A percentile compares a stretch with the other conserved stretches of the same genome.
Conservation (phyloP, 805 yeast species). For the Sugiyamaella smithiae region DNA sequence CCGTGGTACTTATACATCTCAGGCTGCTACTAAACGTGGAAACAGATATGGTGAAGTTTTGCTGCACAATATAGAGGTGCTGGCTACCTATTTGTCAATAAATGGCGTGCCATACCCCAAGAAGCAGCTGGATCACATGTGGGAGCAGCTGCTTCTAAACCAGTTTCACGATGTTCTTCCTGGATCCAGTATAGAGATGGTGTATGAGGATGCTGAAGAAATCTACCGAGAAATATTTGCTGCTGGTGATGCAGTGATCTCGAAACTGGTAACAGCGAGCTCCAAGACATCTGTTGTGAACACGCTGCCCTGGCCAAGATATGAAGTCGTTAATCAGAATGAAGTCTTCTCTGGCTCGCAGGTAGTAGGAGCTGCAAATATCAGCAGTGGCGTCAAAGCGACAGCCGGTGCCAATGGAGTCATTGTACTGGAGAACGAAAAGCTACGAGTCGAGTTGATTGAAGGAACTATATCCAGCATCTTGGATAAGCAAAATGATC, state of each 20-base stretch:
- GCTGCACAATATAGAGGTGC: conserved; percentile 79
- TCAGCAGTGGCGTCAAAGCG: conserved; percentile 43
- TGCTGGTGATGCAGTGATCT: conserved; percentile 50
- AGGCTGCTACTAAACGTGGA: conserved; percentile 76
- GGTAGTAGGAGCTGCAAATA: conserved; percentile 6
- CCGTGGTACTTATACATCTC: conserved; percentile 95
- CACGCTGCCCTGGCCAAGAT: conserved; percentile 64
- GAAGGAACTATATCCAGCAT: conserved; percentile 40
- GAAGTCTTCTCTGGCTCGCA: conserved; percentile 10
- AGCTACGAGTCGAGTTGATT: conserved; percentile 39
- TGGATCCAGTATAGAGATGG: conserved; percentile 93
- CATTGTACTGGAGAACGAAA: conserved; percentile 57
- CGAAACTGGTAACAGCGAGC: conserved; percentile 38
- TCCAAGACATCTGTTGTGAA: conserved; percentile 32
- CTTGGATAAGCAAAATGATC: conserved; percentile 48
- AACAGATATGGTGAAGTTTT: conserved; percentile 74
- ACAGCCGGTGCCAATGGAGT: conserved; percentile 42
- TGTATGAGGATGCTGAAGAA: conserved; percentile 85
- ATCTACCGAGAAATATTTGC: conserved; percentile 62
- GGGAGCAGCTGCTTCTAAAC: conserved; percentile 87
- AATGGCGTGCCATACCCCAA: conserved; percentile 68
- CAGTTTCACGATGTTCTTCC: conserved; percentile 98
- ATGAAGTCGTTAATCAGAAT: conserved; percentile 37
- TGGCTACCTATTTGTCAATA: conserved; percentile 73
- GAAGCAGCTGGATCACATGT: conserved; percentile 59